Conservation (phyloP, 441 rosid species). For the Hura crepitans region DNA sequence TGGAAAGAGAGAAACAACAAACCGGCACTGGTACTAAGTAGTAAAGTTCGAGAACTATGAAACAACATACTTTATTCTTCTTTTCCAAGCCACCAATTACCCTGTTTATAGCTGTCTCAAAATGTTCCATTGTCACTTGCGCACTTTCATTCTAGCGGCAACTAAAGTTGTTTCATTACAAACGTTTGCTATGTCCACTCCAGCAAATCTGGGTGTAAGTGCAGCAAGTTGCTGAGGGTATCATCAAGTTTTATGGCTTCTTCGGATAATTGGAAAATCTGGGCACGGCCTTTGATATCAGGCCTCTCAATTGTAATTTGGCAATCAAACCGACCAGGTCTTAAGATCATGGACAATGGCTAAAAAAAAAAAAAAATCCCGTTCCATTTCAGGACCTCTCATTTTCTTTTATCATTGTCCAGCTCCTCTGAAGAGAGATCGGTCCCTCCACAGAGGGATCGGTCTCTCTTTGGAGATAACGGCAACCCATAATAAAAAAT, state of each 20-base stretch:
- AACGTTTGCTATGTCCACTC: slow-evolving; percentile 72
- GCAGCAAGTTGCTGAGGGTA: slow-evolving; percentile 62
- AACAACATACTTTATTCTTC: slow-evolving; percentile 48
- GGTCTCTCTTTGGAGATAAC: too few relatives aligned
- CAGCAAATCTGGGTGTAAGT: slow-evolving; percentile 68
- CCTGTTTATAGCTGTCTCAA: slow-evolving; percentile 69
- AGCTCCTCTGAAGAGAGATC: too few relatives aligned
- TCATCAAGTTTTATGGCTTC: slow-evolving; percentile 58
- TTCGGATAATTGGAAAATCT: slow-evolving; percentile 58
- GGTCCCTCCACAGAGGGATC: too few relatives aligned
- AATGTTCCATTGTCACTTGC: slow-evolving; percentile 48
- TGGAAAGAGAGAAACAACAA: not conserved
- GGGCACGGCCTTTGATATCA: slow-evolving; percentile 57
- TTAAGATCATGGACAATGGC: too few relatives aligned
- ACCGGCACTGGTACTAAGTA: not conserved
- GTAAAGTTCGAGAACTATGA: not conserved
- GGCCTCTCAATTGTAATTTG: slow-evolving; percentile 59
- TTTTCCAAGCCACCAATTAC: slow-evolving; percentile 71
- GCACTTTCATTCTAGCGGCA: slow-evolving; percentile 54
- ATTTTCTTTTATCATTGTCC: too few relatives aligned
- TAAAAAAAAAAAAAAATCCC: too few relatives aligned
- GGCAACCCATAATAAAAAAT: too few relatives aligned
- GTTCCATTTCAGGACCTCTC: too few relatives aligned
- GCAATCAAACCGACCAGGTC: slow-evolving; percentile 67
- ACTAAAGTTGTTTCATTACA: slow-evolving; percentile 67